Conservation (phyloP, 164 flowering plant genomes). For the Stephania cephalantha region DNA sequence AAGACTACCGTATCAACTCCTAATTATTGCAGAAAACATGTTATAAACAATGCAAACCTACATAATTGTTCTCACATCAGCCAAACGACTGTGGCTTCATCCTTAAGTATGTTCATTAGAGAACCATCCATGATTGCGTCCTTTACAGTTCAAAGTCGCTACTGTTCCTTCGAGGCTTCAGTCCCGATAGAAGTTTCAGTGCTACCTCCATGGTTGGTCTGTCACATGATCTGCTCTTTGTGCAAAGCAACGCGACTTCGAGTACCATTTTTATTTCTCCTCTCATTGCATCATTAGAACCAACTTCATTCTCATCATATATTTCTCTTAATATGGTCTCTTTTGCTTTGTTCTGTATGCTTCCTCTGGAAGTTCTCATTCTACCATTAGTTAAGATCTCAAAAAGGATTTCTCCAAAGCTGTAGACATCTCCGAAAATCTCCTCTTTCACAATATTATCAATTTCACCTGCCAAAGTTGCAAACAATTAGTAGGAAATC, state of each 20-base stretch:
- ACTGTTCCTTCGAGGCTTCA: constrained; percentile 16
- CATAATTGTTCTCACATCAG: neutral
- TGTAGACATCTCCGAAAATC: constrained; percentile 50
- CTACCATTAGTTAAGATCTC: constrained; percentile 71
- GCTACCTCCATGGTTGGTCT: constrained; percentile 74
- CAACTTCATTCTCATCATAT: constrained; percentile 38
- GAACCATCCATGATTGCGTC: neutral
- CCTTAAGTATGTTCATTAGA: neutral
- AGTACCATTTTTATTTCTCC: constrained; percentile 52
- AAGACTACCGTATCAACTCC: neutral
- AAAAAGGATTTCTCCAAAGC: constrained; percentile 68
- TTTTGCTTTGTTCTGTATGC: constrained; percentile 36
- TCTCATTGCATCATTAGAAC: constrained; percentile 19
- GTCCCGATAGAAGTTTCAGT: constrained; percentile 50
- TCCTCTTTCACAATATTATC: constrained; percentile 39
- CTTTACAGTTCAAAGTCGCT: constrained; percentile 1
- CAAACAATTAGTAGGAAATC: neutral
- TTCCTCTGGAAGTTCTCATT: constrained; percentile 35
- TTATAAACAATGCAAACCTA: constrained; percentile 4
- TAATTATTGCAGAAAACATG: neutral
- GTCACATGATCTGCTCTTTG: constrained; percentile 42
- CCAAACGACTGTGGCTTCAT: neutral
- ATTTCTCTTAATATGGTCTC: constrained; percentile 55
- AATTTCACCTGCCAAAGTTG: constrained; percentile 34
- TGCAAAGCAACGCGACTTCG: constrained; percentile 68